Conservation (phyloP, 495 filamentous ascomycete genomes). For the Talaromyces stipitatus region DNA sequence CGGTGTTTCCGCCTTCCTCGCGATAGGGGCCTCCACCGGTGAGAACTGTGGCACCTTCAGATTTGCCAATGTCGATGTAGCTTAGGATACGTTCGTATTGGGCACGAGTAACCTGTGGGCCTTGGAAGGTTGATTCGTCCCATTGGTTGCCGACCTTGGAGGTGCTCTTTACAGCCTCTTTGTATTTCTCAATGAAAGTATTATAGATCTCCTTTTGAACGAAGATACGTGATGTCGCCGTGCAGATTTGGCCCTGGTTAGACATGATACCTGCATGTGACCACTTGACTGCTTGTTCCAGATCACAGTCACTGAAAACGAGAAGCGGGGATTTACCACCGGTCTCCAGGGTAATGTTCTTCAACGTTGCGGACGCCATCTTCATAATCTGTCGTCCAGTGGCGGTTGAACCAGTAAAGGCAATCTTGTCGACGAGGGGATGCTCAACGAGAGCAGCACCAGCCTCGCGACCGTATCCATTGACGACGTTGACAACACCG, state of each 20-base stretch:
- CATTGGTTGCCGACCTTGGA: conserved; percentile 81
- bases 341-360: conserved; percentile 93
- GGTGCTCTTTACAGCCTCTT: conserved; percentile 52
- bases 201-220: conserved; percentile 74
- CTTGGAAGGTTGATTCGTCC: conserved; percentile 66
- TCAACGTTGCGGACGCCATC: conserved; percentile 75
- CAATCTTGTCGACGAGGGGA: conserved; percentile 75
- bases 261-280: conserved; percentile 65
- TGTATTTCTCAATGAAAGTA: conserved; percentile 65
- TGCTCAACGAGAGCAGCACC: conserved; percentile 78
- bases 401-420: conserved; percentile 80
- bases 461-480: conserved; percentile 71
- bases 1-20: conserved; percentile 30
- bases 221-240: conserved; percentile 72
- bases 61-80: conserved; percentile 71
- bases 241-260: conserved; percentile 89
- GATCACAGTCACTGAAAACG: conserved; percentile 77
- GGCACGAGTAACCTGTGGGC: conserved; percentile 77
- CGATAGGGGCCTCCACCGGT: conserved; percentile 65
- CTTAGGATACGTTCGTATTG: conserved; percentile 79
- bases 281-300: conserved; percentile 78
- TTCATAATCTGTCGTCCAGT: conserved; percentile 93
- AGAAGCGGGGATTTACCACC: conserved; percentile 84
- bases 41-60: conserved; percentile 71
- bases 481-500: conserved; percentile 83